Conservation (phyloP, 2,329 filamentous ascomycete species). For the Aureobasidium mangrovei region DNA sequence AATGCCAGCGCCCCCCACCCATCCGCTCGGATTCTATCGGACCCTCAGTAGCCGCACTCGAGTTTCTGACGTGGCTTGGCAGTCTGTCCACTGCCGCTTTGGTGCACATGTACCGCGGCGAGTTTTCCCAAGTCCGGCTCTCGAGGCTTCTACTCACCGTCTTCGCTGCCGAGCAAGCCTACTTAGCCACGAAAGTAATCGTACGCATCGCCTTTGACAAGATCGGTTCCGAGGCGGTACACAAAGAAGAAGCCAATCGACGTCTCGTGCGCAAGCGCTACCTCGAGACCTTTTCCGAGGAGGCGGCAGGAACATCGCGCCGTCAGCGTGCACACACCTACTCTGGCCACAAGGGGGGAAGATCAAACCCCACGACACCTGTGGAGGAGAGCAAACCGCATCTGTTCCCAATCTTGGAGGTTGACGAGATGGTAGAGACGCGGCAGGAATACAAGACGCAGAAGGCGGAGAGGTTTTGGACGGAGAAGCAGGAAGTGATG, state of each 20-base stretch:
- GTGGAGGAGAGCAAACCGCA: background rate
- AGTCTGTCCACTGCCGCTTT: background rate
- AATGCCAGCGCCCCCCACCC: background rate
- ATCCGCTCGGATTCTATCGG: constrained; percentile 1
- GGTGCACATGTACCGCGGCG: background rate
- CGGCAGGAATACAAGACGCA: background rate
- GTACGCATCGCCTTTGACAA: background rate
- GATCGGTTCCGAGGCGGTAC: constrained; percentile 4
- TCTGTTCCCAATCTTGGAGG: background rate
- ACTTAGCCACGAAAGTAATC: background rate
- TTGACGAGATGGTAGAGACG: background rate
- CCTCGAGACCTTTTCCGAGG: constrained; percentile 4
- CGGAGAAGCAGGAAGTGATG: background rate
- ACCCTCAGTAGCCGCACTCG: background rate
- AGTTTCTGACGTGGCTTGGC: constrained; percentile 3
- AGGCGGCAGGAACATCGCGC: background rate
- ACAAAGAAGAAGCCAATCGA: background rate
- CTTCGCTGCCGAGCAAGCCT: constrained; percentile 1
- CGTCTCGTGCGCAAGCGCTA: constrained; percentile 3
- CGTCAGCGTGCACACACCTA: background rate
- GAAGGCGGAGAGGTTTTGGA: constrained; percentile 6
- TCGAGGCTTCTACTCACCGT: background rate
- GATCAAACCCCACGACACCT: background rate
- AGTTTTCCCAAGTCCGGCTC: background rate
- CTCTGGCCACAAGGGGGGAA: background rate